Evolutionary conservation across 768 basidiomycete genomes (phyloP).

Genomic region (Rhodotorula sphaerocarpa): DNA sequence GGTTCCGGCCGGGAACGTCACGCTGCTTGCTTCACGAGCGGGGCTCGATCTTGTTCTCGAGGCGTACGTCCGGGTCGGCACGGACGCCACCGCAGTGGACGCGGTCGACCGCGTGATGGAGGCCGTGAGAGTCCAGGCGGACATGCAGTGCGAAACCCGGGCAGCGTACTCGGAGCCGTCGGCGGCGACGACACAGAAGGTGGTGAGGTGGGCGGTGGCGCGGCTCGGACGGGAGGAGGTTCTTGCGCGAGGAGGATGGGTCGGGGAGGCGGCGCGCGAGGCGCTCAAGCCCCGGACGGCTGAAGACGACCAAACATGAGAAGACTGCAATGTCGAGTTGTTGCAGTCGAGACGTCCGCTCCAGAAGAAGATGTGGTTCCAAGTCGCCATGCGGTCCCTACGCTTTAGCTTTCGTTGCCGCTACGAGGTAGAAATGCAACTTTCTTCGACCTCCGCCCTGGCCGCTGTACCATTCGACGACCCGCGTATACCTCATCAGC

Average conservation of each 20-base stretch:
- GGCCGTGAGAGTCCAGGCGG: neutral
- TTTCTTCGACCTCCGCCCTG: neutral
- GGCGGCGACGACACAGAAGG: neutral
- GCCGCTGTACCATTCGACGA: slow-evolving; percentile 23
- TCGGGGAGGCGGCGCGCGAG: slow-evolving; percentile 1
- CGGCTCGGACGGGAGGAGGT: neutral
- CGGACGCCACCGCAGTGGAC: neutral
- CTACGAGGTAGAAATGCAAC: slow-evolving; percentile 13
- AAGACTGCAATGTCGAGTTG: neutral
- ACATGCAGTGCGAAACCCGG: neutral
- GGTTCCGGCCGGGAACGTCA: too few species aligned
- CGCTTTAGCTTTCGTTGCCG: slow-evolving; percentile 10
- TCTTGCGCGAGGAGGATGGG: neutral
- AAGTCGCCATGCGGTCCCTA: too few species aligned
- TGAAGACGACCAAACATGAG: neutral
- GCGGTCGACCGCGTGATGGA: slow-evolving; percentile 2
- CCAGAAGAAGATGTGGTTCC: too few species aligned
- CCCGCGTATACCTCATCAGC: slow-evolving; percentile 11
- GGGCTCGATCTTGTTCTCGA: neutral
- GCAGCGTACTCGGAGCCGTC: neutral
- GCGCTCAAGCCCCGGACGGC: neutral
- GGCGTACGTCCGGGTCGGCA: neutral
- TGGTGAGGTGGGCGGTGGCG: slow-evolving; percentile 16
- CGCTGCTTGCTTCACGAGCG: neutral
- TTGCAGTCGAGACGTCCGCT: neutral